Conservation (phyloP, 192 early-diverging fungal species). For the Chytriomyces confervae region DNA sequence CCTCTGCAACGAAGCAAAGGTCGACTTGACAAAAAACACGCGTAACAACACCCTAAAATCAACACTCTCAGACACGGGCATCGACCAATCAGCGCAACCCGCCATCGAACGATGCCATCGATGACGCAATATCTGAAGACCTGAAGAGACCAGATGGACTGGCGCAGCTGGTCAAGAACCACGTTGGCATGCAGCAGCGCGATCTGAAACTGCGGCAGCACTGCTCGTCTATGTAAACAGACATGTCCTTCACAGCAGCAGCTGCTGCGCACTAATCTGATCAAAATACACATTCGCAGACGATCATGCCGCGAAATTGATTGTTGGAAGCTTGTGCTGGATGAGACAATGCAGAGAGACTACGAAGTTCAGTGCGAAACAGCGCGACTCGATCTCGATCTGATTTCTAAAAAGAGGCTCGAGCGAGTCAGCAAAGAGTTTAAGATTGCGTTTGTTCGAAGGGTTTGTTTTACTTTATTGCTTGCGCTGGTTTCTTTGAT, state of each 20-base stretch:
- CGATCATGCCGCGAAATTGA: too few relatives aligned
- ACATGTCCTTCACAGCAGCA: neutral
- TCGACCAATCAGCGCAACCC: neutral
- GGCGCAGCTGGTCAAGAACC: constrained; percentile 36
- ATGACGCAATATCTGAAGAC: neutral
- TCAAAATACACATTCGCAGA: neutral
- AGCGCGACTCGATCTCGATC: constrained; percentile 19
- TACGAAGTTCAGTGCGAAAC: constrained; percentile 4
- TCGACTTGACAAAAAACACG: neutral
- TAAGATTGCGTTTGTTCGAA: constrained; percentile 28
- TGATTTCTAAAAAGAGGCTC: constrained; percentile 11
- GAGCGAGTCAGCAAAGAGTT: constrained; percentile 16
- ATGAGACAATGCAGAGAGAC: neutral
- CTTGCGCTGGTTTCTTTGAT: neutral
- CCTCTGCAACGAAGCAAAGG: constrained; percentile 29
- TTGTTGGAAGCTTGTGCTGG: neutral
- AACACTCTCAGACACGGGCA: neutral
- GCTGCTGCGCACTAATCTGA: neutral
- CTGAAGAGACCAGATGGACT: constrained; percentile 35
- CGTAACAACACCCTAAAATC: neutral
- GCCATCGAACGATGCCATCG: constrained; percentile 5
- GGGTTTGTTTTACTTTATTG: constrained; percentile 14
- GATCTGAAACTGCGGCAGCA: neutral
- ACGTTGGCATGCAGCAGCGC: neutral
- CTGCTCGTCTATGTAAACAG: neutral